These are phyloP conservation scores for Corylus avellana DNA, from an alignment of 306 rosid species.

Conservation along the genomic window DNA sequence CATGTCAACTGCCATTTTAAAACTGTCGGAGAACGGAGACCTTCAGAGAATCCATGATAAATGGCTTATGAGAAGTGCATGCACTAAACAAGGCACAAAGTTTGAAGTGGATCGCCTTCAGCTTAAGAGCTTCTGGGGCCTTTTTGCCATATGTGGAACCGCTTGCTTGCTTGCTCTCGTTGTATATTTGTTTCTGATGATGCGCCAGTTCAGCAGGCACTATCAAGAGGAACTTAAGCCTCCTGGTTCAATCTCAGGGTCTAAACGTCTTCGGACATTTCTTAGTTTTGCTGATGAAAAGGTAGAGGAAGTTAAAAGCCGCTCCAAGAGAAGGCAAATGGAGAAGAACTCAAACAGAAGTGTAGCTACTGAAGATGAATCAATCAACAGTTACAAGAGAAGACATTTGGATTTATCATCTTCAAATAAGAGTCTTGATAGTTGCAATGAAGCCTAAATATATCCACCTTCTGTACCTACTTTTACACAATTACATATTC, in stretches of 20 bases:
- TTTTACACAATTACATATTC: not conserved
- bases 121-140: conserved; percentile 87
- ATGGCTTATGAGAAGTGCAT: conserved; percentile 76
- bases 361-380: conserved; percentile 32
- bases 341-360: conserved; percentile 54
- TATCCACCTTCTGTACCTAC: not conserved
- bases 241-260: conserved; percentile 22
- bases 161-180: conserved; percentile 68
- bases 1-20: conserved; percentile 79
- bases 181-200: conserved; percentile 44
- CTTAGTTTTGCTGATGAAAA: conserved; percentile 73
- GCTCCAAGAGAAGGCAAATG: conserved; percentile 59
- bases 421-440: not conserved
- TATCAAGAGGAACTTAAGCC: conserved; percentile 30
- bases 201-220: conserved; percentile 63
- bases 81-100: conserved; percentile 65
- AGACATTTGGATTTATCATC: conserved; percentile 27
- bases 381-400: conserved; percentile 32
- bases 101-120: conserved; percentile 69
- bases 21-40: conserved; percentile 78
- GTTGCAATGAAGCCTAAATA: not conserved
- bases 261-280: conserved; percentile 54
- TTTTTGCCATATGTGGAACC: conserved; percentile 63
- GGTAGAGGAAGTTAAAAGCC: conserved; percentile 50
- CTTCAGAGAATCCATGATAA: conserved; percentile 94